phyloP scores from a whole-genome alignment of 805 yeast genomes.

The Tetrapisispora namnaoensis region DNA sequence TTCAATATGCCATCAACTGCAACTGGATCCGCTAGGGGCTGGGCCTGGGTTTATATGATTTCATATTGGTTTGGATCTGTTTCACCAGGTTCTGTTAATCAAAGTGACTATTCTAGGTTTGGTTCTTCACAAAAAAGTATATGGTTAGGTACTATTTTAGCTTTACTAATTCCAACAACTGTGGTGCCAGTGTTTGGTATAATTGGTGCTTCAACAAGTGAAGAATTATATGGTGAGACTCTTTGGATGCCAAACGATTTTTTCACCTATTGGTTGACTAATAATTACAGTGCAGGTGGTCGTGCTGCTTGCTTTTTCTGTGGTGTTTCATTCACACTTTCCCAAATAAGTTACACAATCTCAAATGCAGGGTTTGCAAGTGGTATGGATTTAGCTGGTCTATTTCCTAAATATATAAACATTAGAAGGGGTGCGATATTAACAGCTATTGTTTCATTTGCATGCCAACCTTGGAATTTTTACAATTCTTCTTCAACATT shows the following conservation, averaged over 20 bases:
- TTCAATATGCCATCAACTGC: conserved; percentile 25
- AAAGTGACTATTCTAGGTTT: conserved; percentile 34
- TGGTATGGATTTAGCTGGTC: conserved; percentile 36
- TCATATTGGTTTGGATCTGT: conserved; percentile 36
- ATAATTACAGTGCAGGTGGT: conserved; percentile 28
- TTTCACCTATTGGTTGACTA: conserved; percentile 21
- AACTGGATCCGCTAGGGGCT: conserved; percentile 31
- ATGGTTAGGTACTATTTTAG: conserved; percentile 28
- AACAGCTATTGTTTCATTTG: conserved; percentile 30
- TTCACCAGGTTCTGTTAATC: conserved; percentile 34
- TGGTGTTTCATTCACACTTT: conserved; percentile 30
- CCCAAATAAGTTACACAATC: conserved; percentile 34
- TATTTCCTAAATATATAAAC: conserved; percentile 32
- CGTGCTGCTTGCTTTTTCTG: conserved; percentile 35
- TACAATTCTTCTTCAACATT: conserved; percentile 31
- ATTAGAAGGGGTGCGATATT: conserved; percentile 34
- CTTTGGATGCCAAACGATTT: conserved; percentile 33
- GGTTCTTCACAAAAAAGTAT: conserved; percentile 28
- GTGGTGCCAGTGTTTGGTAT: conserved; percentile 37
- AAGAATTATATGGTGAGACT: conserved; percentile 28
- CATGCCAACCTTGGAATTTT: conserved; percentile 33
- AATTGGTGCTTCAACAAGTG: conserved; percentile 33
- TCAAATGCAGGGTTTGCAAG: conserved; percentile 35
- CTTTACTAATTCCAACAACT: conserved; percentile 31
- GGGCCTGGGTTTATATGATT: conserved; percentile 36